Evolutionary conservation across 2,329 filamentous ascomycete species (phyloP).

Genomic region (Aspergillus oerlinghausenensis): DNA sequence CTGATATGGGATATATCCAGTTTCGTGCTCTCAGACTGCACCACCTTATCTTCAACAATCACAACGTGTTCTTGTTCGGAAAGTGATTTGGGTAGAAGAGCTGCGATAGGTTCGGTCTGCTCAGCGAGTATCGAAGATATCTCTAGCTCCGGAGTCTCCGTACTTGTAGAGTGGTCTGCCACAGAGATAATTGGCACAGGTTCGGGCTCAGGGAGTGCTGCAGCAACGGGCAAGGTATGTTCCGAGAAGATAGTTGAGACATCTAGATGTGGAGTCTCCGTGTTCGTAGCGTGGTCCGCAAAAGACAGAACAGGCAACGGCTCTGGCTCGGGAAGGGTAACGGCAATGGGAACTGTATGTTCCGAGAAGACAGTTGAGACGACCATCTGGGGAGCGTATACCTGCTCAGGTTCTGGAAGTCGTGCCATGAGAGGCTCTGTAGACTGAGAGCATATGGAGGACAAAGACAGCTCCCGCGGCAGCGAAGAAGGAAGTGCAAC

Average conservation of each 20-base stretch:
- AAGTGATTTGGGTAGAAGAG: slow-evolving; percentile 13
- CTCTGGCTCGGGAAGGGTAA: slow-evolving; percentile 16
- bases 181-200: slow-evolving; percentile 8
- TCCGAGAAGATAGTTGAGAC: slow-evolving; percentile 33
- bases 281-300: slow-evolving; percentile 15
- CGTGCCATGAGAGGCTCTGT: slow-evolving; percentile 19
- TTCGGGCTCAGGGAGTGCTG: slow-evolving; percentile 12
- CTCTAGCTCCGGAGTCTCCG: slow-evolving; percentile 13
- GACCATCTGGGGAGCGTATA: slow-evolving; percentile 16
- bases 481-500: slow-evolving; percentile 15
- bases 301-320: slow-evolving; percentile 12
- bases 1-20: slow-evolving; percentile 26
- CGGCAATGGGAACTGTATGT: slow-evolving; percentile 19
- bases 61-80: slow-evolving; percentile 14
- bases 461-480: slow-evolving; percentile 25
- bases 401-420: slow-evolving; percentile 19
- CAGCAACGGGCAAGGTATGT: slow-evolving; percentile 19
- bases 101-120: slow-evolving; percentile 22
- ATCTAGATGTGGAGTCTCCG: slow-evolving; percentile 14
- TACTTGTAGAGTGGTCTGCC: slow-evolving; percentile 2
- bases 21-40: slow-evolving; percentile 15
- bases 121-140: slow-evolving; percentile 29
- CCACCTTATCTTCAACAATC: slow-evolving; percentile 9
- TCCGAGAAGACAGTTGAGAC: slow-evolving; percentile 16
- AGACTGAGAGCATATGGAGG: slow-evolving; percentile 30